A percentile compares a stretch with the other conserved stretches of the same genome.
phyloP scores from a whole-genome alignment of 352 stramenopile genomes.

The Pythium phragmitis region DNA sequence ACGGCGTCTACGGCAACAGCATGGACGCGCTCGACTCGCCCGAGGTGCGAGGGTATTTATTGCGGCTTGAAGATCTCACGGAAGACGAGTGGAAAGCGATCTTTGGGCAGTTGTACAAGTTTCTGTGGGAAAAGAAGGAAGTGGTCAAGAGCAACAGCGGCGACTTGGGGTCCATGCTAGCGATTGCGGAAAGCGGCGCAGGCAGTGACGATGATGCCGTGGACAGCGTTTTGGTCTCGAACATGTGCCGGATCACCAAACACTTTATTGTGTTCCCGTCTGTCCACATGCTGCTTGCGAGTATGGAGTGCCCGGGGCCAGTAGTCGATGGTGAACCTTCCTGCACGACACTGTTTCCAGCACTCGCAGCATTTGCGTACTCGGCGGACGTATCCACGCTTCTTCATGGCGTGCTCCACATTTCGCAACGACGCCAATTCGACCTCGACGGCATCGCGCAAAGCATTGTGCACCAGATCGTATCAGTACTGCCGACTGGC shows the following conservation, averaged over 20 bases:
- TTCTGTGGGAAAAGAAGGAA: conserved; percentile 37
- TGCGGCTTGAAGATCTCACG: conserved; percentile 66
- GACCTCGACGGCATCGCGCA: conserved; percentile 47
- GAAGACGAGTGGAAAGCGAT: conserved; percentile 67
- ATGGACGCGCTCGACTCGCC: conserved; percentile 23
- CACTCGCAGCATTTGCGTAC: conserved; percentile 52
- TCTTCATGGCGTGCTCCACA: conserved; percentile 61
- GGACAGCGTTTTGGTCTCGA: conserved; percentile 57
- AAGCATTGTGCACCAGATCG: conserved; percentile 51
- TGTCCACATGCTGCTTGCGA: conserved; percentile 50
- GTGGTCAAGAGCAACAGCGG: not conserved
- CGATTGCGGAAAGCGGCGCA: conserved; percentile 4
- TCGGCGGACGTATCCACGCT: conserved; percentile 60
- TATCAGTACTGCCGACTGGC: conserved; percentile 37
- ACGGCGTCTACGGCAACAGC: conserved; percentile 3
- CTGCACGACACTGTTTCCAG: conserved; percentile 41
- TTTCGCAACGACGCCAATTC: conserved; percentile 50
- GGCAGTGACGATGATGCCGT: conserved; percentile 29
- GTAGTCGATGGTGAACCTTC: conserved; percentile 11
- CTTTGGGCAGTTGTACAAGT: conserved; percentile 58
- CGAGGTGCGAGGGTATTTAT: conserved; percentile 55
- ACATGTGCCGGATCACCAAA: conserved; percentile 74
- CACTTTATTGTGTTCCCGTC: conserved; percentile 66
- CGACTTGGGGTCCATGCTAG: not conserved
- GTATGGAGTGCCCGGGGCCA: conserved; percentile 22